phyloP scores from a whole-genome alignment of 177 flowering plant species.

The Vitis hybrid region DNA sequence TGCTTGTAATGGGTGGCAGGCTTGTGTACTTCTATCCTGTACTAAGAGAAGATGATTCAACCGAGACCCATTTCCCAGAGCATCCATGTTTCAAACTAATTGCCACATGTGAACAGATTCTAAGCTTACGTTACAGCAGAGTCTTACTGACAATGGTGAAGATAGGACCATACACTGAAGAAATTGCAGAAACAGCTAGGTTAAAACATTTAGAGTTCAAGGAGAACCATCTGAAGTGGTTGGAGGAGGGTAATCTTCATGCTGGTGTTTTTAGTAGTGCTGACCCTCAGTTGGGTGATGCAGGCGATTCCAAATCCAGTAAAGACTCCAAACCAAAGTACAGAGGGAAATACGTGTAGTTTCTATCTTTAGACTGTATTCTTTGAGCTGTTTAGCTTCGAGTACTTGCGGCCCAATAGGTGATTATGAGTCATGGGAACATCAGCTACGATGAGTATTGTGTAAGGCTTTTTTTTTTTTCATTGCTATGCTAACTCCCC shows the following conservation, averaged over 20 bases:
- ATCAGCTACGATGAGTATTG: too few relatives aligned
- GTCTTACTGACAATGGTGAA: constrained; percentile 91
- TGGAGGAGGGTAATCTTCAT: constrained; percentile 94
- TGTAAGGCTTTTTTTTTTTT: too few relatives aligned
- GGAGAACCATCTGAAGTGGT: constrained; percentile 91
- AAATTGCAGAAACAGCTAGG: constrained; percentile 63
- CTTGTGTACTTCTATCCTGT: constrained; percentile 94
- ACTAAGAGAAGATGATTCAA: constrained; percentile 64
- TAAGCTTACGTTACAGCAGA: constrained; percentile 87
- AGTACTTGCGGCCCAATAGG: too few relatives aligned
- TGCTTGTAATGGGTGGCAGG: constrained; percentile 88
- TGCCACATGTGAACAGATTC: constrained; percentile 80
- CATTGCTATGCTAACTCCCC: too few relatives aligned
- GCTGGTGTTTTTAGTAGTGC: constrained; percentile 76
- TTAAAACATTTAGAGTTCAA: constrained; percentile 72
- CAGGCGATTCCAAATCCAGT: constrained; percentile 32
- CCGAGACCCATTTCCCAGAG: constrained; percentile 53
- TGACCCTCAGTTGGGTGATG: constrained; percentile 18
- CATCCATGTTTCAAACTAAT: constrained; percentile 80
- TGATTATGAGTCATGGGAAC: too few relatives aligned
- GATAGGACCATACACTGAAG: constrained; percentile 57
- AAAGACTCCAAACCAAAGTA: constrained; percentile 82
- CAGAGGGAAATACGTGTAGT: constrained; percentile 88
- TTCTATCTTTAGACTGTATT: not conserved
- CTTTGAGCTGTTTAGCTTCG: too few relatives aligned